These are phyloP conservation scores for Solanum lignicaule DNA, from an alignment of 257 asterid genomes.

Conservation along the genomic window DNA sequence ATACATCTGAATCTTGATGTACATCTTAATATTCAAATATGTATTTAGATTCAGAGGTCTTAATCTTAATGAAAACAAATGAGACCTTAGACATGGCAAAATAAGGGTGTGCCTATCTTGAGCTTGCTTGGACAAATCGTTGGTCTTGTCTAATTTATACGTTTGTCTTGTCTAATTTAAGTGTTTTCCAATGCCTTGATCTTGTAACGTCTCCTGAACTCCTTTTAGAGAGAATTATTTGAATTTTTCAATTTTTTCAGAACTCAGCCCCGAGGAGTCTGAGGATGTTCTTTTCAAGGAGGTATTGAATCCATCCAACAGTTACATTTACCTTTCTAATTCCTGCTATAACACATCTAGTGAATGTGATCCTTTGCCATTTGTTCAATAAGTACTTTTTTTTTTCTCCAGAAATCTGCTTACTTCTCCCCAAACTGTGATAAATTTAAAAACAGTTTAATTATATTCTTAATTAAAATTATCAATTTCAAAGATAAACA, in stretches of 20 bases:
- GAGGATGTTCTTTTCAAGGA: slow-evolving; percentile 98
- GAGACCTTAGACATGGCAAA: background rate
- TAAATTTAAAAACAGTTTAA: background rate
- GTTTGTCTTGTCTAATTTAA: background rate
- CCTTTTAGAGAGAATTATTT: background rate
- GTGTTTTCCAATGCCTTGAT: background rate
- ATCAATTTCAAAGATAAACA: background rate
- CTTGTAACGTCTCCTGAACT: background rate
- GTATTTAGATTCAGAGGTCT: background rate
- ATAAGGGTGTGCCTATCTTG: background rate
- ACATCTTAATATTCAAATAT: background rate
- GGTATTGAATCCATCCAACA: slow-evolving; percentile 24
- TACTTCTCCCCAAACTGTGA: background rate
- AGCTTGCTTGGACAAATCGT: background rate
- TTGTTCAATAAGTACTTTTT: background rate
- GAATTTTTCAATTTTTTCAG: slow-evolving; percentile 26
- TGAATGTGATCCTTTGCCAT: background rate
- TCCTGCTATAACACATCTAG: background rate
- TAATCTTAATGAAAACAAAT: background rate
- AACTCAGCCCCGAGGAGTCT: slow-evolving; percentile 90
- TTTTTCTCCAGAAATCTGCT: background rate
- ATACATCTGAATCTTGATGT: background rate
- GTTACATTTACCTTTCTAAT: background rate
- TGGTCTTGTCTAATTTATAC: background rate
- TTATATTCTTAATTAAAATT: background rate